phyloP scores from a whole-genome alignment of 345 rosid genomes.

The Schrenkiella parvula region DNA sequence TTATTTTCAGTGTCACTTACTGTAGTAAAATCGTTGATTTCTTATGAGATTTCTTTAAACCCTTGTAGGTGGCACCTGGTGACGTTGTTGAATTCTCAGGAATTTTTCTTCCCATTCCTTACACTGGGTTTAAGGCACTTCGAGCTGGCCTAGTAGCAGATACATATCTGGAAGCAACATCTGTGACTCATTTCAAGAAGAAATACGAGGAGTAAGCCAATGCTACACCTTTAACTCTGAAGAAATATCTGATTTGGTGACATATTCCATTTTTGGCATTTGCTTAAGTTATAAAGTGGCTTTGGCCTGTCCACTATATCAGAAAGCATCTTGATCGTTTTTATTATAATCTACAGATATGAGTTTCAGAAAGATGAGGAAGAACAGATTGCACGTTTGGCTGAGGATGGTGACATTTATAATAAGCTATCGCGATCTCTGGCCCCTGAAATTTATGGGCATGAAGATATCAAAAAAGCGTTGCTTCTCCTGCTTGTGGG shows the following conservation, averaged over 20 bases:
- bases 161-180: slow-evolving; percentile 88
- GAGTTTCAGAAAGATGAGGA: slow-evolving; percentile 86
- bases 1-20: neutral
- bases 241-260: neutral
- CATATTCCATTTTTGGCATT: neutral
- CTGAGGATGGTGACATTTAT: slow-evolving; percentile 97
- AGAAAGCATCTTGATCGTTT: neutral
- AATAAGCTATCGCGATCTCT: slow-evolving; percentile 83
- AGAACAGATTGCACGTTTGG: slow-evolving; percentile 75
- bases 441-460: slow-evolving; percentile 99
- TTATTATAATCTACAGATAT: slow-evolving; percentile 48
- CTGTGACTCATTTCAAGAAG: slow-evolving; percentile 88
- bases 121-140: slow-evolving; percentile 87
- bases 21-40: neutral
- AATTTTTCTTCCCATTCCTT: slow-evolving; percentile 96
- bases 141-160: slow-evolving; percentile 99
- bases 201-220: slow-evolving; percentile 90
- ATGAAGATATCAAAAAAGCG: slow-evolving; percentile 95
- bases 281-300: neutral
- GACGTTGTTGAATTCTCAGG: slow-evolving; percentile 97
- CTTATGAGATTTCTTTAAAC: neutral
- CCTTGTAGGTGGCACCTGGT: slow-evolving; percentile 82
- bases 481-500: slow-evolving; percentile 94
- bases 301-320: slow-evolving; percentile 1
- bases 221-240: neutral